phyloP scores from a whole-genome alignment of 345 rosid genomes.

The Populus ilicifolia region DNA sequence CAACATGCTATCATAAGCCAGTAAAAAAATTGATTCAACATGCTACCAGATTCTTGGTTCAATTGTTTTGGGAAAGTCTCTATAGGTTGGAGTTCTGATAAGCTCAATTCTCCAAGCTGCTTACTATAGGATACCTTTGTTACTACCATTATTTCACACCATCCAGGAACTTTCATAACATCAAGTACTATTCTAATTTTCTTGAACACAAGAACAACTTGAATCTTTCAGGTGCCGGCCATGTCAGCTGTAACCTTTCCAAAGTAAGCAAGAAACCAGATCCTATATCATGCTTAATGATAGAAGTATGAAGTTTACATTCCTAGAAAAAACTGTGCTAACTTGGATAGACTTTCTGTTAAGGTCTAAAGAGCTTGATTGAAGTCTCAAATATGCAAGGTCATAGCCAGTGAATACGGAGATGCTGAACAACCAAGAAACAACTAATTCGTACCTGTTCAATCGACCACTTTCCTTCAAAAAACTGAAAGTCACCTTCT shows the following conservation, averaged over 20 bases:
- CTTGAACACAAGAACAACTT: not conserved
- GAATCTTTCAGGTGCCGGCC: not conserved
- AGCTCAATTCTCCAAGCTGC: not conserved
- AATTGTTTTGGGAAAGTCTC: not conserved
- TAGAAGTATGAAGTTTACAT: not conserved
- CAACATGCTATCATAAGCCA: not conserved
- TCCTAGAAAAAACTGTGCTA: not conserved
- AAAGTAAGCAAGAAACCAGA: not conserved
- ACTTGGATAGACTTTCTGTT: not conserved
- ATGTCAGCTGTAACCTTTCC: not conserved
- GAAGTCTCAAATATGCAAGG: not conserved
- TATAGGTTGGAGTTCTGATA: not conserved
- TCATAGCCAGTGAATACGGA: not conserved
- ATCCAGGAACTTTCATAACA: not conserved
- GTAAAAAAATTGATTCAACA: not conserved
- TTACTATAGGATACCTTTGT: not conserved
- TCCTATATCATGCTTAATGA: not conserved
- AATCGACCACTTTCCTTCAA: slow-evolving; percentile 90
- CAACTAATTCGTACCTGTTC: slow-evolving; percentile 56
- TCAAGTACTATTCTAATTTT: not conserved
- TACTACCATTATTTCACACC: not conserved
- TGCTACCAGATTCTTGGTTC: not conserved
- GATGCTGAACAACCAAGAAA: not conserved
- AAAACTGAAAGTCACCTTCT: slow-evolving; percentile 84
- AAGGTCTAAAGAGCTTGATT: not conserved